Base-by-base conservation (phyloP, 345 rosid genomes). In the Eucalyptus regnans region DNA sequence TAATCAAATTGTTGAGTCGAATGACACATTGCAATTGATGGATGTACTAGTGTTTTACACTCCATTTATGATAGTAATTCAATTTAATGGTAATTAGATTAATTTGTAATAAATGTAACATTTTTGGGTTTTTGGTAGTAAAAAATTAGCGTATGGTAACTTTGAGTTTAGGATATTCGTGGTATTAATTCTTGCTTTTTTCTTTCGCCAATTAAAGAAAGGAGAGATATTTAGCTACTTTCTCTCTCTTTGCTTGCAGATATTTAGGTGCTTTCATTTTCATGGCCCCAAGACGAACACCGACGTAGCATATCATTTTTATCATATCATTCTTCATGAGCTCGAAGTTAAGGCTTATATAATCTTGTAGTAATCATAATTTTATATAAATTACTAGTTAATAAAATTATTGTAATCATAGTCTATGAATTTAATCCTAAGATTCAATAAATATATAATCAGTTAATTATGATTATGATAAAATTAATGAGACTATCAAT, bases 11-110 rank as follows among this genome's bases (percentile, higher is more conserved):
- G 2, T 52, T 52, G 4, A 52, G 9, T 17, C 7, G 56, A 17
- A 51, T 51, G 0, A 17, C 2, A 51, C 8, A 2, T 6, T 51
- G 3, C 2, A 7, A 51, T 51, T 51, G 1, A 51, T 2, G 56
- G 4, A 52, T 52, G 23, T 7, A 52, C 8, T 18, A 52, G 2
- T 51, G 9, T 17, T 51, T 51, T 17, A 17, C 56, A 52, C 56
- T 52, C 2, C 8, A 16, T 51, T 51, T 52, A 52, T 18, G 56
- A 52, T 52, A 52, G 23, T 52, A 52, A 52, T 17, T 52, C 56
- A 52, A 51, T 17, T 52, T 52, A 52, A 52, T 52, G 56, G 56
- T 52, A 7, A 52, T 52, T 52, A 52, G 27, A 9, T 3, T 20
- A 56, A 56, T 56, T 56, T 56, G 3, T 9, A 3, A 9, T 56